Base-by-base conservation (phyloP, 768 basidiomycete species). In the Boletellus ananiceps region DNA sequence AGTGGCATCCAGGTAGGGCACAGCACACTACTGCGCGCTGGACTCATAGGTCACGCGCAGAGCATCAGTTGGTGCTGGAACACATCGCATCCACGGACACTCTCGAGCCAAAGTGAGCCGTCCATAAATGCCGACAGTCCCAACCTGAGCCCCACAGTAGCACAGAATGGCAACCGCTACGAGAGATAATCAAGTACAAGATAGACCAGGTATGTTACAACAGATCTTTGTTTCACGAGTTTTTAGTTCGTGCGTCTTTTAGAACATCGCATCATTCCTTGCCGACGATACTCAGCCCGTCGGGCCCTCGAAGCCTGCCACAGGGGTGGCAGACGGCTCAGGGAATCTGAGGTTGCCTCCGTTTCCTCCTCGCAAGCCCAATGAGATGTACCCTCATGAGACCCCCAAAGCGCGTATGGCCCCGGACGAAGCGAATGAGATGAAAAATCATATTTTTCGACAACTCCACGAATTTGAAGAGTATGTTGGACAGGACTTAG, bases 391-490 rank as follows among this genome's bases (percentile, higher is more conserved):
- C 55, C 68, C 75, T 46, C 75, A 73, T 40, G 78, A 82, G 41
- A 69, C 73, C 9, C 81, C 83, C 1, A 75, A 80, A 50, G 80
- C 65, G 44, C 77, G 77, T 55, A 78, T 90, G 76, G 75, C 69
- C n/a, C 69, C 72, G 46, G 72, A 79, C 41, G 82, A 90, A 58
- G 81, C 83, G 1, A 71, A 74, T 13, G 75, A 76, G 34, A 65
- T 81, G 64, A 81, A 83, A 67, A 64, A 70, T 7, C 62, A 63
- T 5, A 75, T 93, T 21, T 82, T 81, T 60, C 68, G 68, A 9
- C 82, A 86, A 55, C 67, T 93, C 23, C 80, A 90, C 56, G 79
- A 79, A 33, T 89, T 92, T 54, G 86, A 90, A 37, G 77, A 76
- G 90, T 90, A 57, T 41, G 81, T 74, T 43, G 12, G 29, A 14